Base-by-base conservation (phyloP, 2,329 filamentous ascomycete species). In the Uncinocarpus reesii region DNA sequence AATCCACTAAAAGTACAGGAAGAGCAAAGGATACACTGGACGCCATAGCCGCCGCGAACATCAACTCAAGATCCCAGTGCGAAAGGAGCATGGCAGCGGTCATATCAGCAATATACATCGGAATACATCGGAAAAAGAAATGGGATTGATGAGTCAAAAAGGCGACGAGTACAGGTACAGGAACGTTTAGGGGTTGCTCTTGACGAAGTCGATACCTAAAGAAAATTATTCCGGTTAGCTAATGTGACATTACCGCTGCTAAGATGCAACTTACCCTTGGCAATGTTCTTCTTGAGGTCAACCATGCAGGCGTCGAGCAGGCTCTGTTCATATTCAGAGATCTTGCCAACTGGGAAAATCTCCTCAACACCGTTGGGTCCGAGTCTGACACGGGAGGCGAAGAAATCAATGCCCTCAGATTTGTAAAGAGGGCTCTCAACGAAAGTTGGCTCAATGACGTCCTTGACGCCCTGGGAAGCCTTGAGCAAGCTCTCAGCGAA, bases 361-460 rank as follows among this genome's bases (percentile, higher is more conserved):
- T 94, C 84, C 79, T 92, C 82, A 57, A 93, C 90, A 76, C 92
- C 92, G 69, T 90, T 84, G 69, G 89, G 88, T 74, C 92, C 92
- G 64, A 98, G 86, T 78, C 95, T 86, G 66, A 98, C 86, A 71
- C 81, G 83, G 74, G 84, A 89, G 67, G 87, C 84, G 76, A 98
- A 98, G 85, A 94, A 98, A 53, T 94, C 85, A 63, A 94, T 80
- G 65, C 90, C 92, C 77, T 93, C 84, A 76, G 95, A 88, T 84
- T 95, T 95, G 86, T 87, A 96, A 59, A 96, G 81, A 56, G 90
- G 89, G 68, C 84, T 90, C 73, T 98, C 88, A 65, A 98, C 89
- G 63, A 95, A 98, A 55, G 90, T 89, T 60, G 89, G 89, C 83
- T 98, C 92, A 58, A 93, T 69, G 62, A 98, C 84, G 66, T 87